Conservation (phyloP, 805 yeast genomes). For the Ogataea methylovora region DNA sequence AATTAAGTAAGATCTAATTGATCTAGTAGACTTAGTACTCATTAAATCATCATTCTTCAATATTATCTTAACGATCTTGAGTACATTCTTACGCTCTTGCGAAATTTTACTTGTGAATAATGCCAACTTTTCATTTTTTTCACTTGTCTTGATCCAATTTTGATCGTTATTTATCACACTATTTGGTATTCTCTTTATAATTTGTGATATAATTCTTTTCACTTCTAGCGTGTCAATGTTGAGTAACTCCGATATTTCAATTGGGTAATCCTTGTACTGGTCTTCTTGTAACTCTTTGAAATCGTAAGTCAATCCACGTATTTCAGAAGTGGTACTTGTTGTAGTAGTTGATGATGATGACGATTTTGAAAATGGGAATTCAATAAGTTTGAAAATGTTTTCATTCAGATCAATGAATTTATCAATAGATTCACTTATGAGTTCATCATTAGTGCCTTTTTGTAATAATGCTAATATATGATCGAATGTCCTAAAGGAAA, state of each 20-base stretch:
- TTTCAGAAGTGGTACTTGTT: background rate
- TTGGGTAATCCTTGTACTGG: conserved; percentile 30
- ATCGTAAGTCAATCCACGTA: conserved; percentile 13
- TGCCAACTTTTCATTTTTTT: conserved; percentile 26
- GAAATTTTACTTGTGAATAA: conserved; percentile 34
- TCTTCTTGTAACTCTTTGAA: conserved; percentile 33
- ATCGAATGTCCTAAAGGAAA: conserved; percentile 12
- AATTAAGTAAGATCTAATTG: background rate
- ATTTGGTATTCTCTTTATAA: conserved; percentile 28
- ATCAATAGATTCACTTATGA: background rate
- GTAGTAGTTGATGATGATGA: background rate
- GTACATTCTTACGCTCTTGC: conserved; percentile 43
- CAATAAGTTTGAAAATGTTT: background rate
- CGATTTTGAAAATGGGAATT: conserved; percentile 1
- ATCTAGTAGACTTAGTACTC: background rate
- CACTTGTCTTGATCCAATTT: conserved; percentile 16
- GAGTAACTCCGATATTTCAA: conserved; percentile 30
- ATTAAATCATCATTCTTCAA: conserved; percentile 20
- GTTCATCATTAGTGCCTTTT: conserved; percentile 1
- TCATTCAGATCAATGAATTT: conserved; percentile 1
- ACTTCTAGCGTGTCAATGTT: conserved; percentile 36
- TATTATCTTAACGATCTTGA: conserved; percentile 34
- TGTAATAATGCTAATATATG: conserved; percentile 12
- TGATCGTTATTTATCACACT: conserved; percentile 12
- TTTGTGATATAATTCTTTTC: conserved; percentile 38